Evolutionary conservation across 805 yeast species (phyloP), one percentile per base, ranked within the genome.

Genomic region (Starmerella tilneyi): DNA sequence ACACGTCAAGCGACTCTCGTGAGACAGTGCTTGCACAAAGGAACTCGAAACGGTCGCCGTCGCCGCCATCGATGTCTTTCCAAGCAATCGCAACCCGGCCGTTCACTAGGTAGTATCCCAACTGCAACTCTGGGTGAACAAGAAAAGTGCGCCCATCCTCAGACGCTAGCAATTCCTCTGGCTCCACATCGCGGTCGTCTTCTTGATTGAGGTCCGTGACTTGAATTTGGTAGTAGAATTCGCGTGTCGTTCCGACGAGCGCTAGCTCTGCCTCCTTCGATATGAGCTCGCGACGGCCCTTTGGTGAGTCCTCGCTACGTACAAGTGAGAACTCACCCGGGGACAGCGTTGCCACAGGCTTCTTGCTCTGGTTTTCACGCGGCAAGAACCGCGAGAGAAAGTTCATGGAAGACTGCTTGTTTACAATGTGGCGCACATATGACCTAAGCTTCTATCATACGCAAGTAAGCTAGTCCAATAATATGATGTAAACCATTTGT

Each of bases 61-160:
- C 69, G 56, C 88, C 96, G n/a, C 95, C 96, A 35, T 77, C 78
- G 29, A 76, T 59, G 60, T 92, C 95, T 12, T 66, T 70, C 97
- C 97, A 89, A 0, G 80, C 68, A 22, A 89, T 72, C 2, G 79
- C 76, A 31, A 69, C 64, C 4, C 72, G 65, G 1, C 79, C 82
- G 29, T 75, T 74, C 43, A 73, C 72, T 46, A 73, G 68, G 46
- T 68, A 68, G 46, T 73, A 69, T 47, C 75, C 70, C 41, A 88
- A 67, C 31, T 71, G 65, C 45, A 89, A 65, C 3, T 73, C 73
- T 48, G 75, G 76, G 52, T 75, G 76, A 24, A 92, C 72, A 26
- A 78, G 64, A 56, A 82, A 88, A 57, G 85, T 88, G 56, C 38
- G 39, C 27, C 48, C 57, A n/a, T 30, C 45, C 11, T 43, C 46